Base-by-base conservation (phyloP, 768 basidiomycete genomes). In the Tricholoma sp. region DNA sequence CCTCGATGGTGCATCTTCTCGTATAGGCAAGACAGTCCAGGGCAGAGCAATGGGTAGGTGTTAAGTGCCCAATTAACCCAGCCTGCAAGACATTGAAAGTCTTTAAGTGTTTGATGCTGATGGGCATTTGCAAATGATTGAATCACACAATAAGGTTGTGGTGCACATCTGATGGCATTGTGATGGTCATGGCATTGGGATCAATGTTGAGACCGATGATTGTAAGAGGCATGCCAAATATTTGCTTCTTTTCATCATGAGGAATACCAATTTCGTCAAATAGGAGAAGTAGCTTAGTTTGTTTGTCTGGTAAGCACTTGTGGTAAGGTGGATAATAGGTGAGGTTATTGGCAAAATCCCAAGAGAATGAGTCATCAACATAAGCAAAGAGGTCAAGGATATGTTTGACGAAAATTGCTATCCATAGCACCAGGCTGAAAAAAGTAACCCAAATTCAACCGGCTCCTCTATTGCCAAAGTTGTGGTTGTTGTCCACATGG, bases 231-330 rank as follows among this genome's bases (percentile, higher is more conserved):
- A 31, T 57, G 0, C 75, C 75, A n/a, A n/a, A 69, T 0, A 74
- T 4, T 50, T 82, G 79, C 58, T 81, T 81, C 1, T 51, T 21
- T 3, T 66, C 32, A 11, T 72, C 67, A 57, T 79, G 76, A 0
- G 78, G 79, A 0, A 78, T 59, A 0, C 73, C 68, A 1, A 79
- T 50, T 0, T 65, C 49, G 57, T 80, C 78, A 72, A 72, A 79
- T 0, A 80, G 69, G 0, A 24, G 18, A 0, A 80, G 67, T 0
- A 79, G 64, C 0, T 29, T 21, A 0, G 58, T 67, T 59, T 80
- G 79, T 0, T 65, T 64, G 0, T 18, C 1, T 0, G 76, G 76
- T 4, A 69, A 52, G 8, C 3, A 35, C 0, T 45, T 39, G 0
- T 63, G 18, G 59, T 78, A 76, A 0, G 68, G 71, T 12, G 41